Conservation (phyloP, 164 flowering plant genomes). For the Houttuynia cordata region DNA sequence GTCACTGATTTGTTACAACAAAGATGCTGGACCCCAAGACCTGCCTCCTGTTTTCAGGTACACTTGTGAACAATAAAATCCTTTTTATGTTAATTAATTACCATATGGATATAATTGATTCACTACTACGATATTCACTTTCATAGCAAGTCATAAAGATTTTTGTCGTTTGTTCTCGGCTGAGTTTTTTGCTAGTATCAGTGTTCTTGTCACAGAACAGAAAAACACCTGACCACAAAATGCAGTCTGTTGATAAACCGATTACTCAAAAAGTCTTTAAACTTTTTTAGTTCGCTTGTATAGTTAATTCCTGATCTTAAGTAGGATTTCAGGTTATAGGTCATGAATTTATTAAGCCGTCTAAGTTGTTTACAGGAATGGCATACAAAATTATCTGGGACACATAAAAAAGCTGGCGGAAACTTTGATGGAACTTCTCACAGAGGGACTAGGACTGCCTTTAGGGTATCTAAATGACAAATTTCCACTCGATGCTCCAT, state of each 20-base stretch:
- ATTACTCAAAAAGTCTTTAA: too few relatives aligned
- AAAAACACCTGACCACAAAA: too few relatives aligned
- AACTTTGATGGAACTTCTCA: conserved; percentile 9
- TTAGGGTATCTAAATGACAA: conserved; percentile 12
- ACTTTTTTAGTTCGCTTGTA: too few relatives aligned
- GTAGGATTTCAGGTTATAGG: too few relatives aligned
- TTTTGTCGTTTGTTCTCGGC: background rate
- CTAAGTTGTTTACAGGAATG: conserved; percentile 5
- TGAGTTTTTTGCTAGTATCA: background rate
- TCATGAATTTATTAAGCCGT: too few relatives aligned
- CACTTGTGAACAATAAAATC: background rate
- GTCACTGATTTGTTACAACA: conserved; percentile 1
- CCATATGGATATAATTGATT: background rate
- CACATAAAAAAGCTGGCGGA: conserved; percentile 11
- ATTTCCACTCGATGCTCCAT: conserved; percentile 8
- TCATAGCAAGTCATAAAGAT: background rate
- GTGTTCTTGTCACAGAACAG: too few relatives aligned
- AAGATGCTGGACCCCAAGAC: conserved; percentile 1
- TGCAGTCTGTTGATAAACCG: too few relatives aligned
- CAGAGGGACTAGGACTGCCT: conserved; percentile 24
- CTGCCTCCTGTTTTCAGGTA: conserved; percentile 14
- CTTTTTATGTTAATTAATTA: background rate
- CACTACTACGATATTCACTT: background rate
- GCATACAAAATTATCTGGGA: too few relatives aligned
- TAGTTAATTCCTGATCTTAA: too few relatives aligned